Base-by-base conservation (phyloP, 2,329 filamentous ascomycete genomes). In the Sporothrix luriei region DNA sequence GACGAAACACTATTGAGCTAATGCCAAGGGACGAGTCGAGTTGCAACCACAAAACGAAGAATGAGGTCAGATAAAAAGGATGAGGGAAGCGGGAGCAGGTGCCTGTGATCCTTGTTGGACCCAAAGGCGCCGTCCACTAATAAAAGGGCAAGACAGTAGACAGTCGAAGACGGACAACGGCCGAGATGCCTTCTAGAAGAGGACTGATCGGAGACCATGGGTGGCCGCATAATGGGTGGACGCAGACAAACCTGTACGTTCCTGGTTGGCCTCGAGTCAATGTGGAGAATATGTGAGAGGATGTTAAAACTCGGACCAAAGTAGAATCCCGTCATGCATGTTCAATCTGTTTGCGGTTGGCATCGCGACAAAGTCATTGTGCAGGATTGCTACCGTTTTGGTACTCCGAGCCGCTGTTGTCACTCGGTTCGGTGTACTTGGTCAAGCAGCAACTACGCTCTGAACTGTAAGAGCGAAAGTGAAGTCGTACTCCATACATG, bases 1-100 rank as follows among this genome's bases (percentile, higher is more conserved):
- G 79, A 80, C 80, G 81, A 83, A 82, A 82, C 79, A 81, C 77
- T 75, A 78, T 78, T 78, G 78, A 79, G 76, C 77, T 77, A 78
- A 76, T 76, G 78, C 78, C 77, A 76, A 71, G 70, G 73, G 74
- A 73, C 72, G 73, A 74, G 70, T 73, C 70, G 74, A 74, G 73
- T 43, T 46, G 75, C 75, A 76, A 77, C 77, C 73, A 76, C 76
- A 78, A 78, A 79, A 38, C 26, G 4, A 38, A 5, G 21, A 65
- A 11, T 38, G 46, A 68, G 54, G 43, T 33, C 40, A 68, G 26
- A 16, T 19, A 61, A 61, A 46, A 19, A 13, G 29, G 11, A 2
- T n/a, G 19, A 57, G 26, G 43, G 66, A 16, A n/a, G 7, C 21
- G 38, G 64, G 62, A 10, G n/a, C 38, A 14, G 4, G n/a, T 4